Percentiles rank a stretch among this genome's conserved stretches.
Evolutionary conservation across 169 alveolate species (phyloP).

Genomic region (Eimeria necatrix): DNA sequence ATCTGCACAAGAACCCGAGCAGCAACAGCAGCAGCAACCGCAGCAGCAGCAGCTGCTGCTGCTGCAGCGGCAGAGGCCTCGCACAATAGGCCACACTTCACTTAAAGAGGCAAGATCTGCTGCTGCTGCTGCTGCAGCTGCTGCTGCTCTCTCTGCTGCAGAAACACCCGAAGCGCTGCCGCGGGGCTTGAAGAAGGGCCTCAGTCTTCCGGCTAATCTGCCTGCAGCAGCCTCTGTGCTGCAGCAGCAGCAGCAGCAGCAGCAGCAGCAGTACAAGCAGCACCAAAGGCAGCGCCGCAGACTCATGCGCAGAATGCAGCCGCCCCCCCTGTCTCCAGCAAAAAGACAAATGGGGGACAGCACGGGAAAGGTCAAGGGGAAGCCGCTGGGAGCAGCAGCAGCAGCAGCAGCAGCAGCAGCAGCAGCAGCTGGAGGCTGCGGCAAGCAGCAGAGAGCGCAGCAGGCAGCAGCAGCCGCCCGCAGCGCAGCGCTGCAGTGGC

Average conservation of each 20-base stretch:
- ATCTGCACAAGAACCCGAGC: constrained; percentile 48
- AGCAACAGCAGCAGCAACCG: constrained; percentile 10
- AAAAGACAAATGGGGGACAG: constrained; percentile 26
- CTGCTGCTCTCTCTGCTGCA: constrained; percentile 7
- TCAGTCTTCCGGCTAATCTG: neutral
- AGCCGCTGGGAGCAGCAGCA: constrained; percentile 45
- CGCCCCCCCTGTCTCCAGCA: constrained; percentile 50
- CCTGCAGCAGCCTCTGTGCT: neutral
- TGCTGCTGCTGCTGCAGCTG: no score
- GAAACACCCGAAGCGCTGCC: constrained; percentile 48
- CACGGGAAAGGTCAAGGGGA: constrained; percentile 43
- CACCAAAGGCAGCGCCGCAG: constrained; percentile 71
- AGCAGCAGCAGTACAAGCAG: constrained; percentile 60
- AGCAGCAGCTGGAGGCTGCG: constrained; percentile 39
- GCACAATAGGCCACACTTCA: neutral
- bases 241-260: constrained; percentile 52
- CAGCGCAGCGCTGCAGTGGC: constrained; percentile 34
- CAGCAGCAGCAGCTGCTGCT: constrained; percentile 28
- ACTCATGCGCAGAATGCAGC: constrained; percentile 14
- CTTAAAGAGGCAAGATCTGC: constrained; percentile 7
- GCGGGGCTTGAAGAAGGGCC: neutral
- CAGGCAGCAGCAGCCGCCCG: constrained; percentile 17
- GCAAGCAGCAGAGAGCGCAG: constrained; percentile 45
- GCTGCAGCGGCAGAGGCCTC: constrained; percentile 44
- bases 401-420: constrained; percentile 50